A percentile compares a stretch with the other conserved stretches of the same genome.
phyloP scores from a whole-genome alignment of 2,329 filamentous ascomycete genomes.

The Penicillium sclerotiorum region DNA sequence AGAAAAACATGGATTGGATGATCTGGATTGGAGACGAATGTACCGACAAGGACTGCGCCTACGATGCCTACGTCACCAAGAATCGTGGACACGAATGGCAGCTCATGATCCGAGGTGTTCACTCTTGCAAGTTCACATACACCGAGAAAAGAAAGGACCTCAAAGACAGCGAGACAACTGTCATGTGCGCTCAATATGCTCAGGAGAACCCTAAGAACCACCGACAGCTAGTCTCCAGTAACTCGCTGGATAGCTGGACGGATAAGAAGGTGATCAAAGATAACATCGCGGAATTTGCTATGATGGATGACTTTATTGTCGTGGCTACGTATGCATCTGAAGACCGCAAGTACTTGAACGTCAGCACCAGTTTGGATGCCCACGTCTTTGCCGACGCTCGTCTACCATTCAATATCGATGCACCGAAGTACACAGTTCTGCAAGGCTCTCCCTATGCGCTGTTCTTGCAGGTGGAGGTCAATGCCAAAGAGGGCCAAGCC shows the following conservation, averaged over 20 bases:
- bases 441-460: slow-evolving; percentile 94
- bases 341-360: slow-evolving; percentile 69
- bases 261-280: slow-evolving; percentile 66
- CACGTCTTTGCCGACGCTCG: slow-evolving; percentile 76
- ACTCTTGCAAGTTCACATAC: slow-evolving; percentile 86
- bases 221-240: slow-evolving; percentile 72
- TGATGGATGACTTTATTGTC: slow-evolving; percentile 95
- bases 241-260: slow-evolving; percentile 60
- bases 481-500: slow-evolving; percentile 63
- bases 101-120: slow-evolving; percentile 71
- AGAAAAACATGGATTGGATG: slow-evolving; percentile 82
- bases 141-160: no score
- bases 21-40: slow-evolving; percentile 85
- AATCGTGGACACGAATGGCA: slow-evolving; percentile 82
- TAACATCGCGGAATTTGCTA: slow-evolving; percentile 82
- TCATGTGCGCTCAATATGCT: slow-evolving; percentile 65
- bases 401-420: slow-evolving; percentile 83
- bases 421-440: slow-evolving; percentile 84
- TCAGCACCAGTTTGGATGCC: slow-evolving; percentile 84
- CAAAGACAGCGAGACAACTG: no score
- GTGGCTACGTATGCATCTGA: slow-evolving; percentile 70
- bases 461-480: slow-evolving; percentile 88
- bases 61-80: slow-evolving; percentile 72
- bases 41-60: slow-evolving; percentile 66
- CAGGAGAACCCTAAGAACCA: slow-evolving; percentile 66